Conservation (phyloP, 148 eudicot genomes). For the Mesembryanthemum crystallinum region DNA sequence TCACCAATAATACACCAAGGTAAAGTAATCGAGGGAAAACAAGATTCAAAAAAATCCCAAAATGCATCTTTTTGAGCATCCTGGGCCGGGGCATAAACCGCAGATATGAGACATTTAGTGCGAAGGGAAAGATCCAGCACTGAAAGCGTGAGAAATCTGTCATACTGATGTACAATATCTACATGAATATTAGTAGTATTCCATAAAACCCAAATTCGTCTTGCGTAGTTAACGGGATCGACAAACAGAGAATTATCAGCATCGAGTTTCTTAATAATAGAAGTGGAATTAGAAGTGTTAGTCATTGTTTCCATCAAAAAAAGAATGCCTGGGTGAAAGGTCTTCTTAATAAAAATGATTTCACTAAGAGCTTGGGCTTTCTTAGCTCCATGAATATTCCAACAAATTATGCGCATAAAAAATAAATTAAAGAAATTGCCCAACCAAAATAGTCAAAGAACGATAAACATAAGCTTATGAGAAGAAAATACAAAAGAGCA, state of each 20-base stretch:
- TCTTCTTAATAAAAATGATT: neutral
- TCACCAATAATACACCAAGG: neutral
- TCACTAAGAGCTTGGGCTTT: neutral
- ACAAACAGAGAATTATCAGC: neutral
- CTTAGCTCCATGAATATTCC: too few species aligned
- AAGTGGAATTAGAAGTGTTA: neutral
- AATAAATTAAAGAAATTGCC: too few species aligned
- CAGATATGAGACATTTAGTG: neutral
- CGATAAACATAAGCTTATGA: too few species aligned
- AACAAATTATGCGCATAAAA: too few species aligned
- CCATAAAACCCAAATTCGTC: neutral
- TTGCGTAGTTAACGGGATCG: neutral
- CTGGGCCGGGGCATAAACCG: neutral
- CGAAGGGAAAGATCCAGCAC: neutral
- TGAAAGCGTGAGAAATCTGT: neutral
- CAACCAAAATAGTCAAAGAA: too few species aligned
- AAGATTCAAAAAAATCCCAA: neutral
- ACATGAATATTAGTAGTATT: neutral
- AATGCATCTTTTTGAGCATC: neutral
- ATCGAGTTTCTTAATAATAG: neutral
- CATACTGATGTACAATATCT: neutral
- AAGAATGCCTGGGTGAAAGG: neutral
- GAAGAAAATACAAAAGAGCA: too few species aligned
- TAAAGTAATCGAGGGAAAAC: neutral
- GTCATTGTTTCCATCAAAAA: neutral